These are phyloP conservation scores for Fusarium chlamydosporum DNA, from an alignment of 2,329 filamentous ascomycete species.

Conservation along the genomic window DNA sequence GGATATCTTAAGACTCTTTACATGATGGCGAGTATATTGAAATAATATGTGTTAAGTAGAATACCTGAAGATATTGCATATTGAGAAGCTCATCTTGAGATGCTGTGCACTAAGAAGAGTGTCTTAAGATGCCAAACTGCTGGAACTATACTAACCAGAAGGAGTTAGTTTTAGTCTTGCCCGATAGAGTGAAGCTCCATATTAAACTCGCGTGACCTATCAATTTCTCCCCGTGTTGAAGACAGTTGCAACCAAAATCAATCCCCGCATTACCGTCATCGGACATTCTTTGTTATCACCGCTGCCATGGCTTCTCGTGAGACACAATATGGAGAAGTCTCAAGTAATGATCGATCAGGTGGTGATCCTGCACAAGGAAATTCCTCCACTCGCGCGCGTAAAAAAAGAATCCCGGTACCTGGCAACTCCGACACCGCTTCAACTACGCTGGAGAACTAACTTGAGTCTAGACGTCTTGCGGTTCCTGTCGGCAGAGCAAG, in stretches of 20 bases:
- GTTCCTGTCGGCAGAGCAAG: constrained; percentile 27
- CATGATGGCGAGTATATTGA: too few species aligned
- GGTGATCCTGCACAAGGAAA: background rate
- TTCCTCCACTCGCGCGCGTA: constrained; percentile 5
- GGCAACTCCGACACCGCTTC: too few species aligned
- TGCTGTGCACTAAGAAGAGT: too few species aligned
- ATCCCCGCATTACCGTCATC: constrained; percentile 1
- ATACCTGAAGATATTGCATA: too few species aligned
- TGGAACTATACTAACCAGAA: background rate
- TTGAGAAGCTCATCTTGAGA: too few species aligned
- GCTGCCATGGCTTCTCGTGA: background rate
- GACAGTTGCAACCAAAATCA: background rate
- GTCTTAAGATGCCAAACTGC: too few species aligned
- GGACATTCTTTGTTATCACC: constrained; percentile 8
- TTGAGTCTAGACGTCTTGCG: constrained; percentile 14
- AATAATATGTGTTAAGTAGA: too few species aligned
- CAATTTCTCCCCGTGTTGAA: background rate
- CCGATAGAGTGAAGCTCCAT: background rate
- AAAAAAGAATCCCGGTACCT: constrained; percentile 26
- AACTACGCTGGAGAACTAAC: background rate
- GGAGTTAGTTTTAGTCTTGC: background rate
- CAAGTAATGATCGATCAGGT: background rate
- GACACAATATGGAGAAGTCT: background rate
- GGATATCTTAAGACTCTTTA: too few species aligned
- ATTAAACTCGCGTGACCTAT: constrained; percentile 10